Evolutionary conservation across 2,329 filamentous ascomycete genomes (phyloP).

Genomic region (Thielaviopsis musarum): DNA sequence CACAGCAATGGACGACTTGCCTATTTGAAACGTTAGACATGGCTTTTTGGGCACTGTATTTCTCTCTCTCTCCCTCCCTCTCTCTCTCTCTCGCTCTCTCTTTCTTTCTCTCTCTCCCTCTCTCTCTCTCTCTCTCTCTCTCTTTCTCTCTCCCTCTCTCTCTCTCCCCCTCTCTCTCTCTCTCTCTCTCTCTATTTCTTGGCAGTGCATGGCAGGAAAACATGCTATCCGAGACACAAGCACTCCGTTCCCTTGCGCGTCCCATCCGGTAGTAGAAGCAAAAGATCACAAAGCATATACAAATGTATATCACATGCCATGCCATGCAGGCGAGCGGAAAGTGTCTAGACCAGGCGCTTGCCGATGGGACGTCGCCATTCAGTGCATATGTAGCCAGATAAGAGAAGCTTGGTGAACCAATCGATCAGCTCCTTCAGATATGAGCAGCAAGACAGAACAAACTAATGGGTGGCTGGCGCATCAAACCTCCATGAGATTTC

Average conservation of each 20-base stretch:
- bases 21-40: constrained; percentile 28
- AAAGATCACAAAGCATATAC: background rate
- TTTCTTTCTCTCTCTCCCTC: background rate
- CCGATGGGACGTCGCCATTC: background rate
- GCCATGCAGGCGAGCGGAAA: background rate
- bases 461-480: background rate
- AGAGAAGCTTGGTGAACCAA: background rate
- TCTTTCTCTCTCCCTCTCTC: background rate
- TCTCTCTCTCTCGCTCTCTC: background rate
- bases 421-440: background rate
- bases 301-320: background rate
- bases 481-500: background rate
- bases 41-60: background rate
- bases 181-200: background rate
- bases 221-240: background rate
- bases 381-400: background rate
- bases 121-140: background rate
- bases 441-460: background rate
- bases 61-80: background rate
- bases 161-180: background rate
- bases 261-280: background rate
- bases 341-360: background rate
- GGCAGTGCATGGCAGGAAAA: background rate
- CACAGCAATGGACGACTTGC: constrained; percentile 93
- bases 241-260: too few relatives aligned